These are phyloP conservation scores for Striga asiatica DNA, from an alignment of 257 asterid genomes.

Conservation along the genomic window DNA sequence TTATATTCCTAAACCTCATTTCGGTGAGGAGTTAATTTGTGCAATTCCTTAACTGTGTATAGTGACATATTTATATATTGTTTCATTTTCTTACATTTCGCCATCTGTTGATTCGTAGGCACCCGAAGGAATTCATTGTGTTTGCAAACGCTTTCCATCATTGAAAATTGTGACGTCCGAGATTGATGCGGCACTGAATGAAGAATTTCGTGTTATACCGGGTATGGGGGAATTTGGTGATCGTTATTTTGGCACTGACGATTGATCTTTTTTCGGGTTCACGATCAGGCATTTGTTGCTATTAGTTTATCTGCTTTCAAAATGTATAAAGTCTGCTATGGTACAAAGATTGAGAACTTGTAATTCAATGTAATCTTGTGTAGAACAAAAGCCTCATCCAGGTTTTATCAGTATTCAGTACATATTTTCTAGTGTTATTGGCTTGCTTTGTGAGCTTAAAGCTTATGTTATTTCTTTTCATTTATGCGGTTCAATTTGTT, in stretches of 20 bases:
- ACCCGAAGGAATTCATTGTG: conserved; percentile 92
- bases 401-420: conserved; percentile 12
- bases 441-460: not conserved
- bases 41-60: not conserved
- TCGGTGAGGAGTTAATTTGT: conserved; percentile 54
- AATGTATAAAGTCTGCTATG: conserved; percentile 16
- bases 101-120: conserved; percentile 39
- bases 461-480: no score
- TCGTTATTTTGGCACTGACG: conserved; percentile 92
- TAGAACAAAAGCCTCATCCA: not conserved
- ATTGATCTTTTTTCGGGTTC: conserved; percentile 22
- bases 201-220: conserved; percentile 66
- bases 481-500: no score
- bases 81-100: not conserved
- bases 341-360: conserved; percentile 3
- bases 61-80: not conserved
- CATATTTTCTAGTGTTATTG: not conserved
- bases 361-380: not conserved
- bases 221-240: conserved; percentile 99
- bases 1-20: conserved; percentile 87
- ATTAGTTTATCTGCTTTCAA: conserved; percentile 7
- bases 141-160: conserved; percentile 76
- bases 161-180: conserved; percentile 90
- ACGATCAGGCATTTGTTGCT: not conserved
- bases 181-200: conserved; percentile 63